A percentile compares a stretch with the other conserved stretches of the same genome.
These are phyloP conservation scores for Chytriomyces sp. DNA, from an alignment of 192 early-diverging fungal species.

Conservation along the genomic window DNA sequence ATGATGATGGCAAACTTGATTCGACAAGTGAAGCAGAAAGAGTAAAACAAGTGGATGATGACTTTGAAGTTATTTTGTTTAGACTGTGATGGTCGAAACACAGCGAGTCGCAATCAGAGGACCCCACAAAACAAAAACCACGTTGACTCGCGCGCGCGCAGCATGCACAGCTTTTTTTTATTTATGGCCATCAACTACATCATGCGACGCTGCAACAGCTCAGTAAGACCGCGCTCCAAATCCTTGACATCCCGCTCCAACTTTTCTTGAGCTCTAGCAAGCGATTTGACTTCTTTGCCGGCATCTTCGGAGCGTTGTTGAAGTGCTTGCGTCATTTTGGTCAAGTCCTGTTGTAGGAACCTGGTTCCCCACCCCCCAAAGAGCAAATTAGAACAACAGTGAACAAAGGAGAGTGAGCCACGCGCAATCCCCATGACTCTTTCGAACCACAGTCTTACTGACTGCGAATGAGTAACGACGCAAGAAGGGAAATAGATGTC, in stretches of 20 bases:
- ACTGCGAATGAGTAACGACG: background rate
- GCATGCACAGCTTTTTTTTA: background rate
- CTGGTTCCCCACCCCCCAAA: conserved; percentile 36
- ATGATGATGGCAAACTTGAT: conserved; percentile 14
- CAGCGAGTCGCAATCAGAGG: background rate
- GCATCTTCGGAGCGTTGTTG: conserved; percentile 46
- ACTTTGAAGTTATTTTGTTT: background rate
- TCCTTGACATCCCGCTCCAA: conserved; percentile 67
- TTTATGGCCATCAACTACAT: conserved; percentile 9
- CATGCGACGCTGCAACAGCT: conserved; percentile 33
- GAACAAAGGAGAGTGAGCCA: background rate
- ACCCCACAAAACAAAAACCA: background rate
- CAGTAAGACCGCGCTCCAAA: conserved; percentile 44
- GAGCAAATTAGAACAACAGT: conserved; percentile 6
- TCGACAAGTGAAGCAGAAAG: background rate
- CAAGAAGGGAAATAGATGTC: background rate
- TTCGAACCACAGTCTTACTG: background rate
- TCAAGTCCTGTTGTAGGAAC: conserved; percentile 62
- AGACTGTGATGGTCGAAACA: background rate
- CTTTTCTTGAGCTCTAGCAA: conserved; percentile 62
- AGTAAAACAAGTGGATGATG: background rate
- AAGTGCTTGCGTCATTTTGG: conserved; percentile 48
- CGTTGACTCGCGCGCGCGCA: no score
- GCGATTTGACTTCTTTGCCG: conserved; percentile 53
- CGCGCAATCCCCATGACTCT: background rate